Evolutionary conservation across 495 filamentous ascomycete species (phyloP).

Genomic region (Parachaetomium inaequale): DNA sequence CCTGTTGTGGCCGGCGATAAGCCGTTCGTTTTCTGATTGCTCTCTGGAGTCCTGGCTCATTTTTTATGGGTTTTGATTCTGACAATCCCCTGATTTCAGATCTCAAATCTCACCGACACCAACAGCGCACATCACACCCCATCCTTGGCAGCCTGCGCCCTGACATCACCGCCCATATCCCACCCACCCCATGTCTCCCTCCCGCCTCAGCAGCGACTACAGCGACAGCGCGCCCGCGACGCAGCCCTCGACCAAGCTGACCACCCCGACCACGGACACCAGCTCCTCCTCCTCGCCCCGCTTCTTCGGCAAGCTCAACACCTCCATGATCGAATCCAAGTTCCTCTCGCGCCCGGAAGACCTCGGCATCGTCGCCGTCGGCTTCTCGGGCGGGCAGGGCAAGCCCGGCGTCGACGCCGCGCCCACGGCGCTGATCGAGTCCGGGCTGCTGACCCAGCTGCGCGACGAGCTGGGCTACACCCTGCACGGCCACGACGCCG

Average conservation of each 20-base stretch:
- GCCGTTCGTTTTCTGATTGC: not conserved
- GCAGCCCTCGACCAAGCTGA: not conserved
- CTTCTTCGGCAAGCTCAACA: slow-evolving; percentile 42
- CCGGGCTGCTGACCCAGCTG: slow-evolving; percentile 81
- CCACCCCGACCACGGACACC: slow-evolving; percentile 17
- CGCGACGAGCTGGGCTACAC: slow-evolving; percentile 81
- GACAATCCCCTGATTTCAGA: not conserved
- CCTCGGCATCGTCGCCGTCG: slow-evolving; percentile 89
- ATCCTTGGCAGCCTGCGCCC: not conserved
- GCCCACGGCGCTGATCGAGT: slow-evolving; percentile 83
- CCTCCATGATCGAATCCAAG: slow-evolving; percentile 70
- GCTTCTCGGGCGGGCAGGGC: slow-evolving; percentile 95
- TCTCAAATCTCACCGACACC: not conserved
- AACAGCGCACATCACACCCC: not conserved
- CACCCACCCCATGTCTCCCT: slow-evolving; percentile 13
- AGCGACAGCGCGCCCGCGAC: slow-evolving; percentile 3
- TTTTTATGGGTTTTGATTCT: not conserved
- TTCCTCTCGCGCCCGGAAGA: slow-evolving; percentile 77
- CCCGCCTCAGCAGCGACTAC: slow-evolving; percentile 12
- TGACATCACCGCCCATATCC: not conserved
- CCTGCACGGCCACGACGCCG: slow-evolving; percentile 75
- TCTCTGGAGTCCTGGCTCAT: not conserved
- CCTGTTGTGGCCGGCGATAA: not conserved
- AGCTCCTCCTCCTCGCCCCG: slow-evolving; percentile 18
- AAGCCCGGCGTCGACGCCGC: slow-evolving; percentile 92